phyloP scores from a whole-genome alignment of 2,329 filamentous ascomycete genomes.

The Colletotrichum trifolii region DNA sequence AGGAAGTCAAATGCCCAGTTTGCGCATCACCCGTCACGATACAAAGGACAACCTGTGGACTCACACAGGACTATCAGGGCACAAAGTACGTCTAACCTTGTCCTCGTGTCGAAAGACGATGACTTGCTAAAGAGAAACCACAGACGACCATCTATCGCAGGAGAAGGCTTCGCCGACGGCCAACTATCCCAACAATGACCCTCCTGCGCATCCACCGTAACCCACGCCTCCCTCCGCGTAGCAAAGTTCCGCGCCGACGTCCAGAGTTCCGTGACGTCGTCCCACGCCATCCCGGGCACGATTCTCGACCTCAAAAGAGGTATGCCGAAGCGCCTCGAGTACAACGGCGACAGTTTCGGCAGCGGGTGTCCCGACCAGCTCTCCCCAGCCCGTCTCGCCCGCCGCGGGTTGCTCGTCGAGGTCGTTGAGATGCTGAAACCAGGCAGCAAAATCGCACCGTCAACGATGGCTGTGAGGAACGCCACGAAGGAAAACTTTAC shows the following conservation, averaged over 20 bases:
- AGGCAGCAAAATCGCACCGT: neutral
- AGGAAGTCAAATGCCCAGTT: slow-evolving; percentile 60
- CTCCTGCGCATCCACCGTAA: slow-evolving; percentile 57
- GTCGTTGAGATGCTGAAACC: slow-evolving; percentile 23
- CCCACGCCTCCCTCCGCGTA: slow-evolving; percentile 66
- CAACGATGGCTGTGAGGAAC: slow-evolving; percentile 22
- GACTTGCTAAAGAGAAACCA: neutral
- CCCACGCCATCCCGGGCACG: slow-evolving; percentile 68
- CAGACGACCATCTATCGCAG: slow-evolving; percentile 45
- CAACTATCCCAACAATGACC: slow-evolving; percentile 59
- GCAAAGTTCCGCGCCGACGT: slow-evolving; percentile 69
- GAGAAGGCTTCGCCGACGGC: slow-evolving; percentile 62
- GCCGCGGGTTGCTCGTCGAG: slow-evolving; percentile 25
- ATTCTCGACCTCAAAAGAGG: slow-evolving; percentile 62
- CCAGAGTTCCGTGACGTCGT: slow-evolving; percentile 51
- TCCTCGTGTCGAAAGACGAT: neutral
- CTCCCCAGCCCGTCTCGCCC: slow-evolving; percentile 29
- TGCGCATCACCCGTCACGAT: slow-evolving; percentile 54
- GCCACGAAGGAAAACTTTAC: slow-evolving; percentile 33
- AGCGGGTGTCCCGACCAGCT: slow-evolving; percentile 25
- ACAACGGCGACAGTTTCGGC: neutral
- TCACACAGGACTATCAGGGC: slow-evolving; percentile 47
- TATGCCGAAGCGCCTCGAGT: slow-evolving; percentile 10
- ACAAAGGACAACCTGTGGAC: slow-evolving; percentile 65
- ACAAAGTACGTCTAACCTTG: neutral